These are phyloP conservation scores for Galium porrigens DNA, from an alignment of 305 asterid genomes.

Conservation along the genomic window DNA sequence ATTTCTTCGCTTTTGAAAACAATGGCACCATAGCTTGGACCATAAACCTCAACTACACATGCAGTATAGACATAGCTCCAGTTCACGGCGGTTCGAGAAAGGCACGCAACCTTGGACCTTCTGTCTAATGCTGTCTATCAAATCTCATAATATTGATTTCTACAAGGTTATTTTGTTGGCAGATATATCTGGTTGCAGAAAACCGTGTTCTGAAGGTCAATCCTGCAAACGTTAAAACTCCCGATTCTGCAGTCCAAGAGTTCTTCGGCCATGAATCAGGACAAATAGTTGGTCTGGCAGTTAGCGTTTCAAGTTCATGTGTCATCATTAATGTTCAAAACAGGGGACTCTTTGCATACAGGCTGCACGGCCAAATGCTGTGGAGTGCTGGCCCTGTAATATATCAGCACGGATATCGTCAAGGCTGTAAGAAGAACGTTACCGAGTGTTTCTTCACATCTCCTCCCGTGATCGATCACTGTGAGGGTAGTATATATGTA, in stretches of 20 bases:
- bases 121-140: neutral
- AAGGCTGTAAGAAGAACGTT: conserved; percentile 58
- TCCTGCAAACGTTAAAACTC: conserved; percentile 28
- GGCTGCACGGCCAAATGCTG: conserved; percentile 41
- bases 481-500: conserved; percentile 83
- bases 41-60: conserved; percentile 37
- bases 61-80: conserved; percentile 48
- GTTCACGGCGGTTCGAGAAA: conserved; percentile 58
- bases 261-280: conserved; percentile 53
- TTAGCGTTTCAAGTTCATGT: conserved; percentile 56
- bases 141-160: conserved; percentile 7
- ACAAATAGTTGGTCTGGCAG: conserved; percentile 57
- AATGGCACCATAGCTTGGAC: conserved; percentile 74
- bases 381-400: conserved; percentile 88
- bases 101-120: conserved; percentile 25
- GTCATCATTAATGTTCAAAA: conserved; percentile 45
- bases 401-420: conserved; percentile 67
- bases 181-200: conserved; percentile 89
- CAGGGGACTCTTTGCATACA: conserved; percentile 58
- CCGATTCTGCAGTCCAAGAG: conserved; percentile 44
- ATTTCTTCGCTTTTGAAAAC: conserved; percentile 48
- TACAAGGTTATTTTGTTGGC: conserved; percentile 21
- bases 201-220: conserved; percentile 51
- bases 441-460: conserved; percentile 60
- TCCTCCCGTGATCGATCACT: conserved; percentile 71